A percentile compares a stretch with the other conserved stretches of the same genome.
Conservation (phyloP, 108 stramenopile species). For the Cyclostephanos tholiformis region DNA sequence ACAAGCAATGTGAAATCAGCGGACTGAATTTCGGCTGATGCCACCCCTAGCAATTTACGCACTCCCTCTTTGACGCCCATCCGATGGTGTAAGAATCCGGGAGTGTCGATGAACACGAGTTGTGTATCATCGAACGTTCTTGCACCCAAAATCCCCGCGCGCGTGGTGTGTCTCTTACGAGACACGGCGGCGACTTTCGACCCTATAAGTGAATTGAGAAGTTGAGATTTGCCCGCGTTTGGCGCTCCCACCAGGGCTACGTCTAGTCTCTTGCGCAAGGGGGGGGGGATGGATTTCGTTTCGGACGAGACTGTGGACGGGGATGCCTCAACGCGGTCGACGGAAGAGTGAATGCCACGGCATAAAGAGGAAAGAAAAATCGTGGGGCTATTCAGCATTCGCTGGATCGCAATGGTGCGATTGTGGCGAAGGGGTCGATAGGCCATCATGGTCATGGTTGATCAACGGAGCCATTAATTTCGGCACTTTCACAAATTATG, state of each 20-base stretch:
- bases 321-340: background rate
- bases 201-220: constrained; percentile 77
- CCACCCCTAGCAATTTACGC: constrained; percentile 59
- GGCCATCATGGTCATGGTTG: constrained; percentile 11
- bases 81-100: constrained; percentile 80
- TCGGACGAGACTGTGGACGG: constrained; percentile 4
- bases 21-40: constrained; percentile 65
- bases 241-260: constrained; percentile 88
- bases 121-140: constrained; percentile 77
- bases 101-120: constrained; percentile 90
- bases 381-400: background rate
- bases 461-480: too few species aligned
- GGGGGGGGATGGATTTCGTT: constrained; percentile 1
- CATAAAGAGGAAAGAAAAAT: background rate
- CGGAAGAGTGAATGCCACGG: background rate
- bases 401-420: background rate
- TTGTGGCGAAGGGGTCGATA: constrained; percentile 11
- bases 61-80: constrained; percentile 68
- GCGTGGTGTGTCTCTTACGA: constrained; percentile 93
- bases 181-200: constrained; percentile 88
- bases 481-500: too few species aligned
- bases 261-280: constrained; percentile 66
- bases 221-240: constrained; percentile 88
- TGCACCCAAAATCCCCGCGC: constrained; percentile 83
- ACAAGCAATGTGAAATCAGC: constrained; percentile 85